Evolutionary conservation across 78 protist species (phyloP), one percentile per base, ranked within the genome.

Genomic region (slime mould (Dictyostelium discoideum)): DNA sequence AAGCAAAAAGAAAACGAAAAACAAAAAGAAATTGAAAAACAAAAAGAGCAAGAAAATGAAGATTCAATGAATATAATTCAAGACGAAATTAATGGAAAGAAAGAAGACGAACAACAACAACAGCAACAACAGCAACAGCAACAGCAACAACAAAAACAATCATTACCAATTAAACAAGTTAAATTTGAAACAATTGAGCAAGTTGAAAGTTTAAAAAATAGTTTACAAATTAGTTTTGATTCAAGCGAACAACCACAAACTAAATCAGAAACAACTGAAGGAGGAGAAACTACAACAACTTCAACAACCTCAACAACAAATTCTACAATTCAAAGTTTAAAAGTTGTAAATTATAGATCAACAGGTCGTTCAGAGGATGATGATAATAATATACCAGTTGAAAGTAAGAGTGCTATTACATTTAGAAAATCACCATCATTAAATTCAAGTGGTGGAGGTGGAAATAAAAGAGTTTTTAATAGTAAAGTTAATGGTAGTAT

Each of bases 261-360:
- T 26, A 69, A 29, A 69, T 22, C 77, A 11, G 6, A n/a, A 69
- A n/a, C 39, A 69, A 37, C 18, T 3, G 39, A n/a, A 26, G 6
- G 26, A 24, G 77, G 13, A n/a, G 24, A 9, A 65, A n/a, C 10
- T 4, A 9, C 14, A 69, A 69, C 39, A 69, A 69, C 14, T 8
- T 0, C 39, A 69, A 69, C 18, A n/a, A n/a, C 32, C n/a, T n/a
- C 74, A 11, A n/a, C 74, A 65, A 65, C 74, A 9, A 69, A 69
- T 11, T 16, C 29, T 5, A 26, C 29, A 26, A 26, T 69, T 16
- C 81, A 74, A 74, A 37, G 50, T 37, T 74, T 74, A 74, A 74
- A 74, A 5, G 81, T 74, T 37, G 40, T 74, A 74, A 74, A 74
- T 37, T 74, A 74, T 37, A 74, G 81, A 74, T n/a, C 77, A 42